Conservation (phyloP, 2,329 filamentous ascomycete species). For the Penicillium freii region DNA sequence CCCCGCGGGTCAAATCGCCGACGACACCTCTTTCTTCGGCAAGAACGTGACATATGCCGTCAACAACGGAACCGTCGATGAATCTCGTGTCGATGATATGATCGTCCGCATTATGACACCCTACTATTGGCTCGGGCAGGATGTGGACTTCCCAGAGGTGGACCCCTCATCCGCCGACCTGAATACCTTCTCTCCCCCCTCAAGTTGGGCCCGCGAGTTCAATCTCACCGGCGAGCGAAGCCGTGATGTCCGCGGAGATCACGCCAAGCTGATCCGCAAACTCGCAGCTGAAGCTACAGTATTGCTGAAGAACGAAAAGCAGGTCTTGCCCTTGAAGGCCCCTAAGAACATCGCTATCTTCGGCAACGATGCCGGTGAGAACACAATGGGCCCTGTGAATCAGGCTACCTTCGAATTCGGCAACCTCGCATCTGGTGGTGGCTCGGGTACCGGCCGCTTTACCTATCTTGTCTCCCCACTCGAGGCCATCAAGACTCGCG, state of each 20-base stretch:
- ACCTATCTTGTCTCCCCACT: slow-evolving; percentile 30
- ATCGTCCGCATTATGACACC: slow-evolving; percentile 47
- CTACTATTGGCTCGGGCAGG: slow-evolving; percentile 47
- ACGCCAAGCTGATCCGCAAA: slow-evolving; percentile 67
- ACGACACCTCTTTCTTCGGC: slow-evolving; percentile 17
- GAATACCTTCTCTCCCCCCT: slow-evolving; percentile 10
- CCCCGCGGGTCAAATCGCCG: slow-evolving; percentile 21
- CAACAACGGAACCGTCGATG: slow-evolving; percentile 43
- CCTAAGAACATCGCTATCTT: slow-evolving; percentile 50
- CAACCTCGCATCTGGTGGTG: slow-evolving; percentile 17
- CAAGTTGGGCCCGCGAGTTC: slow-evolving; percentile 18
- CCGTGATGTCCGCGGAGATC: slow-evolving; percentile 65
- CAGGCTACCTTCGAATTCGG: slow-evolving; percentile 16
- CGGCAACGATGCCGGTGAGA: slow-evolving; percentile 50
- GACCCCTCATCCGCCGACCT: slow-evolving; percentile 31
- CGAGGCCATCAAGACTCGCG: slow-evolving; percentile 29
- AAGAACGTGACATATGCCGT: slow-evolving; percentile 18
- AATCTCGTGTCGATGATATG: slow-evolving; percentile 49
- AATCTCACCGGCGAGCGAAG: slow-evolving; percentile 16
- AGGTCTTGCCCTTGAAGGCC: slow-evolving; percentile 50
- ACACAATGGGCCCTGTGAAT: slow-evolving; percentile 19
- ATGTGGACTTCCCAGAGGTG: slow-evolving; percentile 38
- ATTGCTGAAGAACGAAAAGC: slow-evolving; percentile 56
- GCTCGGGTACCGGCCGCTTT: slow-evolving; percentile 21
- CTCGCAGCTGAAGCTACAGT: slow-evolving; percentile 75